Evolutionary conservation across 345 rosid genomes (phyloP), one percentile per base, ranked within the genome.

Genomic region (Eucalyptus tenuipes): DNA sequence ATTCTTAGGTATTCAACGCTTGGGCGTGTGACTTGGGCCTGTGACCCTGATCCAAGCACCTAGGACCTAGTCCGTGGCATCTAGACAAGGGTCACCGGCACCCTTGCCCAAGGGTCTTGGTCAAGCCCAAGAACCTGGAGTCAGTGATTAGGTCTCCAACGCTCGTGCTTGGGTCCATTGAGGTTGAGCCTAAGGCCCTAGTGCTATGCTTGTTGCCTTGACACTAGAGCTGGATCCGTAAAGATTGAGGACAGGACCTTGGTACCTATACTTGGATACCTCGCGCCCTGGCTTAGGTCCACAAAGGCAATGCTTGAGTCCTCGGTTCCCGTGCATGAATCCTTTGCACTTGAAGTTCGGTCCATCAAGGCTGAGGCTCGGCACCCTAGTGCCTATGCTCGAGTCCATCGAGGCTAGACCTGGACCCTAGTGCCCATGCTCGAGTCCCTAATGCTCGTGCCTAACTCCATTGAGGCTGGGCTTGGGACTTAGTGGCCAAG

Each of bases 91-190:
- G 27, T 55, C 61, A 55, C 61, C 4, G 22, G 27, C 3, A 10
- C 57, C 57, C 5, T 53, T 20, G 49, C 49, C 49, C 3, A 47
- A 9, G 49, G 10, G 12, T 47, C 12, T 10, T 10, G 57, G 57
- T 17, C 4, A 3, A 10, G 25, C 57, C 2, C 5, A 1, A 53
- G 57, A 53, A 20, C 24, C 10, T 52, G 1, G 59, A 20, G 27
- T 53, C 10, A 1, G 3, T 53, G 59, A 25, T 53, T 53, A 1
- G 27, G 59, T 22, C 27, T 53, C 59, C 1, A 4, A 2, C 27
- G 0, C 0, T 20, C 0, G 12, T 55, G 61, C 27, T 55, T 55
- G 2, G 27, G 61, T 55, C 11, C 12, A 55, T 22, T 1, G 1
- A 55, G 61, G 2, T 24, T 3, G 1, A 1, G 27, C 61, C 27